Percentiles rank a stretch among this genome's conserved stretches.
Conservation (phyloP, 306 rosid genomes). For the Fragaria ananassa region DNA sequence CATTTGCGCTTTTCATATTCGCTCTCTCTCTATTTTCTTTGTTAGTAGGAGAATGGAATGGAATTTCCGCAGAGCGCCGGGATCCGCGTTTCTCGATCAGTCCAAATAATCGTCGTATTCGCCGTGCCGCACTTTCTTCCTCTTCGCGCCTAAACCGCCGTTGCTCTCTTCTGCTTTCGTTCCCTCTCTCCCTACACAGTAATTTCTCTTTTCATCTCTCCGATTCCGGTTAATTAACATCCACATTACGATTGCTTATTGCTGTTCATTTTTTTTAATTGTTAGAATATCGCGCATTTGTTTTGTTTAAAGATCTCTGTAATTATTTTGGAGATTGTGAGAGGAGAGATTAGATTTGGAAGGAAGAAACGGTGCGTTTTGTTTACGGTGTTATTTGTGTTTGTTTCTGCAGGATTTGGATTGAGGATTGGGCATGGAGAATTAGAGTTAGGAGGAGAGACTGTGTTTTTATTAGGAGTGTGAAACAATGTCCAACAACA, state of each 20-base stretch:
- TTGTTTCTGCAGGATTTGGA: constrained; percentile 31
- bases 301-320: constrained; percentile 16
- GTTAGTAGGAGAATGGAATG: constrained; percentile 41
- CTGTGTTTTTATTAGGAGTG: constrained; percentile 13
- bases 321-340: not conserved
- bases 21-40: not conserved
- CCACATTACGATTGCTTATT: not conserved
- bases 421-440: constrained; percentile 29
- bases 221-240: not conserved
- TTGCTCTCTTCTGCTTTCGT: constrained; percentile 14
- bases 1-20: constrained; percentile 26
- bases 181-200: constrained; percentile 26
- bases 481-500: constrained; percentile 61
- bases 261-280: not conserved
- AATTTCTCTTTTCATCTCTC: constrained; percentile 14
- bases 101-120: constrained; percentile 23
- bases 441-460: constrained; percentile 28
- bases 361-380: constrained; percentile 13
- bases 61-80: constrained; percentile 51
- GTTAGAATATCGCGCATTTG: not conserved
- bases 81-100: constrained; percentile 67
- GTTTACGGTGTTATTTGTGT: not conserved
- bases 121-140: constrained; percentile 8
- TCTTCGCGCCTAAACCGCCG: constrained; percentile 38
- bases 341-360: constrained; percentile 8